These are phyloP conservation scores for Claviceps pusilla DNA, from an alignment of 2,329 filamentous ascomycete species.

Conservation along the genomic window DNA sequence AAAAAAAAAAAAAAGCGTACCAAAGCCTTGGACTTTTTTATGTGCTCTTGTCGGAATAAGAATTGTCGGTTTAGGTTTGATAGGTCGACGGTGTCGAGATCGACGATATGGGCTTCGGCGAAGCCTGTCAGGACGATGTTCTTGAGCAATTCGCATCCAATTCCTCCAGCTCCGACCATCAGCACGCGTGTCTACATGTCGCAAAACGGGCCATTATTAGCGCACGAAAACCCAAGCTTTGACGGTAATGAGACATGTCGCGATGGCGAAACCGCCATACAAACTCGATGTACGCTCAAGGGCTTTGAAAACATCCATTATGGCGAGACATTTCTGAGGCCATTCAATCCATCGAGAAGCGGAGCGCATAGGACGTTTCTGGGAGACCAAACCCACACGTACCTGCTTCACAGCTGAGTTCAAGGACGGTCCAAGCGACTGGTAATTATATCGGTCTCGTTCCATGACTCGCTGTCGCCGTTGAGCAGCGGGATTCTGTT, in stretches of 20 bases:
- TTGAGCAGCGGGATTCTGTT: slow-evolving; percentile 10
- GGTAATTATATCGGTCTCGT: slow-evolving; percentile 42
- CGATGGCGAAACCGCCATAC: background rate
- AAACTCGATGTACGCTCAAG: background rate
- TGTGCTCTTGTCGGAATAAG: slow-evolving; percentile 89
- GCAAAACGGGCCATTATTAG: background rate
- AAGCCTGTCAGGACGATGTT: slow-evolving; percentile 88
- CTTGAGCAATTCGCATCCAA: slow-evolving; percentile 94
- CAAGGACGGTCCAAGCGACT: slow-evolving; percentile 51
- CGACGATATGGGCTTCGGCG: slow-evolving; percentile 83
- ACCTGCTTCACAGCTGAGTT: slow-evolving; percentile 57
- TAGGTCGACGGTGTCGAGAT: slow-evolving; percentile 94
- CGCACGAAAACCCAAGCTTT: background rate
- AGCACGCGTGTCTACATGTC: slow-evolving; percentile 58
- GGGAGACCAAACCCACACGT: slow-evolving; percentile 15
- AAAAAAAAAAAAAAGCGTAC: slow-evolving; percentile 33
- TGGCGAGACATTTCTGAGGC: background rate
- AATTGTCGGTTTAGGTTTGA: slow-evolving; percentile 98
- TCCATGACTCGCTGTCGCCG: slow-evolving; percentile 15
- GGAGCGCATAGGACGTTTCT: background rate
- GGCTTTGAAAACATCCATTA: background rate
- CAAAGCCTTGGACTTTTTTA: slow-evolving; percentile 91
- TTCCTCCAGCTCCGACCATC: slow-evolving; percentile 91
- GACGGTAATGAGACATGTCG: background rate
- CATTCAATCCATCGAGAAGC: background rate